Evolutionary conservation across 169 alveolate genomes (phyloP).

Genomic region (Plasmodium ovale): DNA sequence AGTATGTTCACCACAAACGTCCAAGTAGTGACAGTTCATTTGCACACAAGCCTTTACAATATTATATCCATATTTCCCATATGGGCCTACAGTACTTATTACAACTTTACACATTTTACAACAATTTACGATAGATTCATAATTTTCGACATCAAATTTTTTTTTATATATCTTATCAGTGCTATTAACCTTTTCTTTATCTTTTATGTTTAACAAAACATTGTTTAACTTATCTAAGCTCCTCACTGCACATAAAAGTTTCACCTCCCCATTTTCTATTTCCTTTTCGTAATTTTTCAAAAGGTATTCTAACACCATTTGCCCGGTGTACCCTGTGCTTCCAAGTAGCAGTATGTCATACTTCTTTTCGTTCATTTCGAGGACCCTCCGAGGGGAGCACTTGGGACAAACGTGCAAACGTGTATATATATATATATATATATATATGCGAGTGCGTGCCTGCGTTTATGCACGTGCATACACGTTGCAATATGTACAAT

Average conservation of each 20-base stretch:
- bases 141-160: slow-evolving; percentile 29
- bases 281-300: slow-evolving; percentile 36
- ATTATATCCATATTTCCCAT: slow-evolving; percentile 60
- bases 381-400: background rate
- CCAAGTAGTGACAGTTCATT: slow-evolving; percentile 30
- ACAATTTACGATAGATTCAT: slow-evolving; percentile 44
- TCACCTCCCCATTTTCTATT: slow-evolving; percentile 33
- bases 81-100: slow-evolving; percentile 61
- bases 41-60: slow-evolving; percentile 64
- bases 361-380: slow-evolving; percentile 24
- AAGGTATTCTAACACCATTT: slow-evolving; percentile 71
- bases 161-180: slow-evolving; percentile 38
- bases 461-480: no score
- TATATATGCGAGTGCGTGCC: background rate
- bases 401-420: background rate
- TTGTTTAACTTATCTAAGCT: slow-evolving; percentile 15
- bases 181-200: background rate
- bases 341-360: slow-evolving; percentile 66
- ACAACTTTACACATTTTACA: slow-evolving; percentile 46
- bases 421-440: background rate
- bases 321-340: slow-evolving; percentile 70
- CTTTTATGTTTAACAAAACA: slow-evolving; percentile 16
- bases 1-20: slow-evolving; percentile 59
- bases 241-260: slow-evolving; percentile 51
- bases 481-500: no score